Percentiles rank a stretch among this genome's conserved stretches.
Evolutionary conservation across 148 eudicot genomes (phyloP).

Genomic region (Amaranthus cruentus): DNA sequence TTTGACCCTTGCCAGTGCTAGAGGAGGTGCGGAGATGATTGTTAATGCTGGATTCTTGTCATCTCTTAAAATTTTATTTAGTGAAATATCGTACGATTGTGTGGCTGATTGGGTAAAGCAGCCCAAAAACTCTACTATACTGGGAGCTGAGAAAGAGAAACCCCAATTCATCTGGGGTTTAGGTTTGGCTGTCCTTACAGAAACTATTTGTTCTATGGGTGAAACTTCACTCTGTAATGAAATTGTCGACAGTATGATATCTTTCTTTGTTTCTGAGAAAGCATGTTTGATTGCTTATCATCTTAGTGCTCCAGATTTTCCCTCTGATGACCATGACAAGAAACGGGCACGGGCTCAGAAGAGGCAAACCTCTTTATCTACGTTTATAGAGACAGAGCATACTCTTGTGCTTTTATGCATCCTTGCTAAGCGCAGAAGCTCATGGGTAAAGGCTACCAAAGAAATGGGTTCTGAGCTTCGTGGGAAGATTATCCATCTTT

Average conservation of each 20-base stretch:
- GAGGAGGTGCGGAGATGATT: constrained; percentile 83
- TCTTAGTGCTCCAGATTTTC: constrained; percentile 65
- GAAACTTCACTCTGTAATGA: constrained; percentile 50
- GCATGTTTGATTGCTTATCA: constrained; percentile 53
- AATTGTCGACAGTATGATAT: constrained; percentile 58
- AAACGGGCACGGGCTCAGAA: constrained; percentile 72
- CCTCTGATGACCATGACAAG: constrained; percentile 51
- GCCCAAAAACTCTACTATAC: constrained; percentile 30
- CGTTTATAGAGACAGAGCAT: constrained; percentile 68
- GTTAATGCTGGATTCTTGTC: constrained; percentile 62
- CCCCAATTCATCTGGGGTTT: constrained; percentile 68
- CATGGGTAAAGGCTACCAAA: constrained; percentile 70
- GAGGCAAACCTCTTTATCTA: constrained; percentile 46
- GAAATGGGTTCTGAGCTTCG: constrained; percentile 71
- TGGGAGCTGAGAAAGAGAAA: constrained; percentile 40
- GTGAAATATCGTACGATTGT: constrained; percentile 38
- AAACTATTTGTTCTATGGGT: constrained; percentile 66
- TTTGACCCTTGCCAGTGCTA: constrained; percentile 67
- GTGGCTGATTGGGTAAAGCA: constrained; percentile 26
- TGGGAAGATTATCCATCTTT: constrained; percentile 75
- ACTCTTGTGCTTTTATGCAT: constrained; percentile 66
- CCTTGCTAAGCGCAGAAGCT: constrained; percentile 58
- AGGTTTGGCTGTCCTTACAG: constrained; percentile 68
- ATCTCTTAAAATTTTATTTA: constrained; percentile 48
- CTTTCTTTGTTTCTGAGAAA: constrained; percentile 67